Percentiles rank a stretch among this genome's conserved stretches.
phyloP scores from a whole-genome alignment of 345 rosid genomes.

The Aethionema arabicum region DNA sequence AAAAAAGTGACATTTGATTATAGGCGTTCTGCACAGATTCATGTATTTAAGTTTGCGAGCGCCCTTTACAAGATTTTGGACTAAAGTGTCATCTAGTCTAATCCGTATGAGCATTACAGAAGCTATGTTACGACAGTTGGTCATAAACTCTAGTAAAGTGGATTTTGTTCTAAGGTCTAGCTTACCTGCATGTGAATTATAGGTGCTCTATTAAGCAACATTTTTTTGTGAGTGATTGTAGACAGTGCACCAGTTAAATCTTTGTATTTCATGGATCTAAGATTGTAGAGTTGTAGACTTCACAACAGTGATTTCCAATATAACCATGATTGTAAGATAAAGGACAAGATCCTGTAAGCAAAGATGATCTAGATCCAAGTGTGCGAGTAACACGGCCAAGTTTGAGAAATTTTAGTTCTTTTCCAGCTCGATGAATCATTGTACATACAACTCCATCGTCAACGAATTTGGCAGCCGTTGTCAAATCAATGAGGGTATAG shows the following conservation, averaged over 20 bases:
- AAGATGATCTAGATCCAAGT: conserved; percentile 42
- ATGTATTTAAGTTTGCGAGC: conserved; percentile 65
- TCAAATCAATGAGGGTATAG: conserved; percentile 71
- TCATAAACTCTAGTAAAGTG: no score
- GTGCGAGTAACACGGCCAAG: conserved; percentile 79
- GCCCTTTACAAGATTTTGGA: no score
- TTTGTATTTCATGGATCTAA: conserved; percentile 58
- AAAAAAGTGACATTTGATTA: conserved; percentile 69
- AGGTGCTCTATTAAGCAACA: no score
- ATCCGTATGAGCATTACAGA: no score
- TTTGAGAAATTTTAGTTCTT: conserved; percentile 68
- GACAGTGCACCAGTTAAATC: conserved; percentile 60
- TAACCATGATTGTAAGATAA: conserved; percentile 35
- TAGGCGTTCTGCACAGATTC: conserved; percentile 60
- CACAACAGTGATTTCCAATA: conserved; percentile 47
- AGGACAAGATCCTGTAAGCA: conserved; percentile 67
- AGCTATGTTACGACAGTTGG: no score
- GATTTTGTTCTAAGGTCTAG: no score
- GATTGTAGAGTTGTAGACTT: conserved; percentile 72
- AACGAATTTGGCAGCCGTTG: conserved; percentile 61
- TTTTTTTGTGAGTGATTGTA: no score
- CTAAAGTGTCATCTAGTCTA: no score
- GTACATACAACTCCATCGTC: conserved; percentile 73
- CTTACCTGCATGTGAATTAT: no score
- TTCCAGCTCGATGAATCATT: conserved; percentile 86